Evolutionary conservation across 2,329 filamentous ascomycete species (phyloP).

Genomic region (Colletotrichum viniferum): DNA sequence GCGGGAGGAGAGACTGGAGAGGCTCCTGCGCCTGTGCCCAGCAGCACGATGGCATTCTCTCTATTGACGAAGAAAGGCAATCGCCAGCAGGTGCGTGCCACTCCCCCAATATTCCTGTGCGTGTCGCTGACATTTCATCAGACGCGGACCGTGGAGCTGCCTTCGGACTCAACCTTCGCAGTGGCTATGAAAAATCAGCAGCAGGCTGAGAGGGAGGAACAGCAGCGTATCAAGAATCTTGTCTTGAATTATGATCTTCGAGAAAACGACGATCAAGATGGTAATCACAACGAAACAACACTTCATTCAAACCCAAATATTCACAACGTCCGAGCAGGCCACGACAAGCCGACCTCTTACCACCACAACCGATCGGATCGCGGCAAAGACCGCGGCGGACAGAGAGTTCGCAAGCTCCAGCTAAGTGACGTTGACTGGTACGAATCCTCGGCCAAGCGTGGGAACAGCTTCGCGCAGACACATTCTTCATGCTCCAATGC

Average conservation of each 20-base stretch:
- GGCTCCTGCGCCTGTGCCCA: conserved; percentile 17
- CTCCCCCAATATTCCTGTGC: not conserved
- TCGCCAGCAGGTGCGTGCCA: conserved; percentile 75
- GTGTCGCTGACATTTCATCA: conserved; percentile 38
- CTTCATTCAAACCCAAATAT: conserved; percentile 53
- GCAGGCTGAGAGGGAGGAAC: conserved; percentile 92
- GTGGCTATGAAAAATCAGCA: conserved; percentile 96
- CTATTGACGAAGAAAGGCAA: conserved; percentile 96
- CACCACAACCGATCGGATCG: conserved; percentile 61
- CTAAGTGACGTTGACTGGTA: conserved; percentile 99
- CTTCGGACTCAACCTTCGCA: conserved; percentile 91
- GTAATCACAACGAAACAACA: conserved; percentile 61
- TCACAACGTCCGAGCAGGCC: conserved; percentile 51
- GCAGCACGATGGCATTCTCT: conserved; percentile 89
- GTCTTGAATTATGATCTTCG: conserved; percentile 96
- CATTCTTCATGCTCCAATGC: not conserved
- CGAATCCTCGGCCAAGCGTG: conserved; percentile 25
- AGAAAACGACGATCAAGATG: conserved; percentile 79
- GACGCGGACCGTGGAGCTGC: conserved; percentile 90
- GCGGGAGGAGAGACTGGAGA: conserved; percentile 15
- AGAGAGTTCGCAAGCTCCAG: conserved; percentile 88
- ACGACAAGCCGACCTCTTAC: conserved; percentile 54
- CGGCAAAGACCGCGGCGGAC: conserved; percentile 70
- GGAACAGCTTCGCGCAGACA: not conserved
- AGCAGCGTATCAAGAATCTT: conserved; percentile 97